Percentiles rank a stretch among this genome's conserved stretches.
Conservation (phyloP, 345 rosid species). For the Populus simonii region DNA sequence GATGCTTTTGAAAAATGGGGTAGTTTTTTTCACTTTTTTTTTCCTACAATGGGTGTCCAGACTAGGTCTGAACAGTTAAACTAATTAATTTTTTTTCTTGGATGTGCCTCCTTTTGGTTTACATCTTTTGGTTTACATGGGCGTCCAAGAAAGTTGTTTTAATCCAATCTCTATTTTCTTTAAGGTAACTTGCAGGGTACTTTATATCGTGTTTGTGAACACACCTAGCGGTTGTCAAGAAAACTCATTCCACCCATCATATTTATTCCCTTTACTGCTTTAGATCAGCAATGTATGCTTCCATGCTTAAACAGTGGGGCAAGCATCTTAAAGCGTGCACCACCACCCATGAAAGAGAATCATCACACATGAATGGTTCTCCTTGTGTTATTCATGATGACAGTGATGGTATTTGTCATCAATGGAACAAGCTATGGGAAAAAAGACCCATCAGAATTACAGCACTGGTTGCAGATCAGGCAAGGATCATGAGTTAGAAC, state of each 20-base stretch:
- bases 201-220: neutral
- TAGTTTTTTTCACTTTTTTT: neutral
- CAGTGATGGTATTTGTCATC: neutral
- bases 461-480: neutral
- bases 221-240: no score
- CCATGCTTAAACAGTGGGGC: no score
- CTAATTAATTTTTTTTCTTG: no score
- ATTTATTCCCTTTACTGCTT: neutral
- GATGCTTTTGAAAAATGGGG: conserved; percentile 8
- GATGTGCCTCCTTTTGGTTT: neutral
- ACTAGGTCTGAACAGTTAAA: accelerated
- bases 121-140: neutral
- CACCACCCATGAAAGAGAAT: neutral
- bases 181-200: conserved; percentile 8
- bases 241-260: no score
- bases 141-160: neutral
- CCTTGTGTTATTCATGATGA: neutral
- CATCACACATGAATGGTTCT: neutral
- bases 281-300: neutral
- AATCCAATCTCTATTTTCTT: neutral
- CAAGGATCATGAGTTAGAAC: no score
- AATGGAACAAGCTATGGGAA: neutral
- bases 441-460: neutral
- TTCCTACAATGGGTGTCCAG: no score
- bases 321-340: neutral